These are phyloP conservation scores for Auricularia heimuer DNA, from an alignment of 768 basidiomycete species.

Conservation along the genomic window DNA sequence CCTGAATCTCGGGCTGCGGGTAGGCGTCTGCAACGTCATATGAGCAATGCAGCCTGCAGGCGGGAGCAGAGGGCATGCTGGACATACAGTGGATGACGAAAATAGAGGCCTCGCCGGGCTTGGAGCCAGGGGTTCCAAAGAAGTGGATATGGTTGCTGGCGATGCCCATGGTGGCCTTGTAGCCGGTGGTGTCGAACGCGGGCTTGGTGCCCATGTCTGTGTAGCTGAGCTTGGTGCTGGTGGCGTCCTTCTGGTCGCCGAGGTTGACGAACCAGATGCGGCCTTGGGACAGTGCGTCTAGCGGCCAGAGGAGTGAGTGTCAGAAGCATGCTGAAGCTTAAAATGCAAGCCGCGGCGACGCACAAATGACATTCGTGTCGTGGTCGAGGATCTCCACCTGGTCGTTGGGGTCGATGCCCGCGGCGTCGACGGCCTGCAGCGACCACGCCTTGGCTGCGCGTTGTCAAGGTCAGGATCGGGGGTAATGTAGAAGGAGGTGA, in stretches of 20 bases:
- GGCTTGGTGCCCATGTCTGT: conserved; percentile 39
- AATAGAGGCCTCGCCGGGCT: conserved; percentile 64
- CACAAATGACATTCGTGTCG: conserved; percentile 88
- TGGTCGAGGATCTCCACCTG: conserved; percentile 79
- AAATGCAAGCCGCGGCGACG: conserved; percentile 15
- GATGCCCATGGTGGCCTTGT: conserved; percentile 67
- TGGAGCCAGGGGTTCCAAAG: conserved; percentile 55
- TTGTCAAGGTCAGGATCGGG: neutral
- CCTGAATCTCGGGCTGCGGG: conserved; percentile 64
- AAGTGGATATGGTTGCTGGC: conserved; percentile 85
- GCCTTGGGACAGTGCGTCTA: conserved; percentile 60
- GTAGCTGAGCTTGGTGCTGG: conserved; percentile 52
- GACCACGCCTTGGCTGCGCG: conserved; percentile 56
- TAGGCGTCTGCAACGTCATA: conserved; percentile 43
- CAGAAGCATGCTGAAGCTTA: neutral
- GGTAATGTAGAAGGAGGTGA: neutral
- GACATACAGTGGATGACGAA: conserved; percentile 82
- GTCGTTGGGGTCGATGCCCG: conserved; percentile 40
- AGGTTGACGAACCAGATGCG: conserved; percentile 66
- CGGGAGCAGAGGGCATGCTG: neutral
- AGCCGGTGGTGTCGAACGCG: conserved; percentile 43
- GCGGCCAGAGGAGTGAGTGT: conserved; percentile 2
- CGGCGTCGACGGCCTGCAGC: conserved; percentile 45
- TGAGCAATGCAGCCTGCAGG: neutral
- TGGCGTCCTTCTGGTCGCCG: conserved; percentile 50